Evolutionary conservation across 75 land plant genomes (phyloP).

Genomic region (Cunninghamia lanceolata): DNA sequence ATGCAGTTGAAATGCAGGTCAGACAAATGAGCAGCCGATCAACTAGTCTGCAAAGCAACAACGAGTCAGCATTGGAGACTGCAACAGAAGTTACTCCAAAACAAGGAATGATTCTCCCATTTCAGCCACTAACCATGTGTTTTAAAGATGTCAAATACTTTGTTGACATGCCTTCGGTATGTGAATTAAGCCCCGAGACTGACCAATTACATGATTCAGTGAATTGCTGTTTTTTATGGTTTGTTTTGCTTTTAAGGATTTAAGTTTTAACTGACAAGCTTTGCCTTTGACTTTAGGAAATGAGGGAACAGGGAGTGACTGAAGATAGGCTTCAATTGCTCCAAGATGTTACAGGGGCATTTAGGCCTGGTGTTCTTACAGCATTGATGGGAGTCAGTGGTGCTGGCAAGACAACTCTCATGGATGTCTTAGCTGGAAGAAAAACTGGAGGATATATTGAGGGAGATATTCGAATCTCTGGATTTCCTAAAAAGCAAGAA

Average conservation of each 20-base stretch:
- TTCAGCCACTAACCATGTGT: conserved; percentile 72
- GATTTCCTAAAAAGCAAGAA: conserved; percentile 72
- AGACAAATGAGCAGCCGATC: conserved; percentile 33
- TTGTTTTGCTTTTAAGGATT: conserved; percentile 3
- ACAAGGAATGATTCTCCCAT: conserved; percentile 89
- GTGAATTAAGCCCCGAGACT: conserved; percentile 10
- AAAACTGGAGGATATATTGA: conserved; percentile 87
- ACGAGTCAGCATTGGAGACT: conserved; percentile 16
- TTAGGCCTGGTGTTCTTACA: conserved; percentile 78
- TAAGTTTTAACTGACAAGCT: neutral
- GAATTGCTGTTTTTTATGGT: neutral
- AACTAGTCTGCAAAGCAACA: neutral
- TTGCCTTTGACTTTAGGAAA: conserved; percentile 46
- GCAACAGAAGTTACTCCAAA: conserved; percentile 46
- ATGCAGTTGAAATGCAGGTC: conserved; percentile 10
- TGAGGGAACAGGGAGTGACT: conserved; percentile 75
- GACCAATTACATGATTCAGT: neutral
- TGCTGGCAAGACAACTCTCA: conserved; percentile 87
- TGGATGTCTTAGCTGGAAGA: conserved; percentile 87
- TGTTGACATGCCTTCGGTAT: conserved; percentile 75
- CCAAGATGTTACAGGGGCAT: conserved; percentile 58
- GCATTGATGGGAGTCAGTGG: conserved; percentile 94
- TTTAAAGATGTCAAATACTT: conserved; percentile 80
- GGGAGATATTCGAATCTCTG: conserved; percentile 79
- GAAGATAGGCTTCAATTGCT: conserved; percentile 71